Conservation (phyloP, 2,329 filamentous ascomycete genomes). For the Fusarium nurragi region DNA sequence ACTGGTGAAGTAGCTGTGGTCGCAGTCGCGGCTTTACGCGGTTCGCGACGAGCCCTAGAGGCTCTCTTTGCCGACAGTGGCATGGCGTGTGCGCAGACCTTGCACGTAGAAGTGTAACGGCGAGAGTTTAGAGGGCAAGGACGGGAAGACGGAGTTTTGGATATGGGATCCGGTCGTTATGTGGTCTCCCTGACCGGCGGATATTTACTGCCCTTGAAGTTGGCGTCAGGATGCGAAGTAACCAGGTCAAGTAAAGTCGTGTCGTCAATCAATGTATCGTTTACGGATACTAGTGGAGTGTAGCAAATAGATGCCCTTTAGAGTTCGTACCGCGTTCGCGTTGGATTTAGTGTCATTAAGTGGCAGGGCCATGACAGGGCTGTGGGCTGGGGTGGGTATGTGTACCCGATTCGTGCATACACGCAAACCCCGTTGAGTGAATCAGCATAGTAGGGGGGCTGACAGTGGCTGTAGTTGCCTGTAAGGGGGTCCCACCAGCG, state of each 20-base stretch:
- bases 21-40: conserved; percentile 50
- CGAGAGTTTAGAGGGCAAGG: neutral
- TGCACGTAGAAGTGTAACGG: conserved; percentile 5
- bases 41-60: conserved; percentile 52
- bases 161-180: neutral
- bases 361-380: conserved; percentile 41
- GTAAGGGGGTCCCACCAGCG: conserved; percentile 35
- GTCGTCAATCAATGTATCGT: conserved; percentile 40
- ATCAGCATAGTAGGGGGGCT: conserved; percentile 24
- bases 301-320: conserved; percentile 44
- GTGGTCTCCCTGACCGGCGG: conserved; percentile 2
- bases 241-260: conserved; percentile 28
- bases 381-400: conserved; percentile 30
- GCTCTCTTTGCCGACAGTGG: conserved; percentile 52
- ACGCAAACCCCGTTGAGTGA: conserved; percentile 25
- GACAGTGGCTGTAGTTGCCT: conserved; percentile 26
- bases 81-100: conserved; percentile 43
- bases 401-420: conserved; percentile 40
- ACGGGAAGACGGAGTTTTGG: neutral
- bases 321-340: conserved; percentile 48
- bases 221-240: conserved; percentile 19
- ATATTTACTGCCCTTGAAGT: conserved; percentile 19
- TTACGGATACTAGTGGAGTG: conserved; percentile 14
- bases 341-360: conserved; percentile 44
- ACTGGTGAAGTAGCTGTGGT: conserved; percentile 47